Conservation (phyloP, 805 yeast genomes). For the Wickerhamiella kurtzmanii region DNA sequence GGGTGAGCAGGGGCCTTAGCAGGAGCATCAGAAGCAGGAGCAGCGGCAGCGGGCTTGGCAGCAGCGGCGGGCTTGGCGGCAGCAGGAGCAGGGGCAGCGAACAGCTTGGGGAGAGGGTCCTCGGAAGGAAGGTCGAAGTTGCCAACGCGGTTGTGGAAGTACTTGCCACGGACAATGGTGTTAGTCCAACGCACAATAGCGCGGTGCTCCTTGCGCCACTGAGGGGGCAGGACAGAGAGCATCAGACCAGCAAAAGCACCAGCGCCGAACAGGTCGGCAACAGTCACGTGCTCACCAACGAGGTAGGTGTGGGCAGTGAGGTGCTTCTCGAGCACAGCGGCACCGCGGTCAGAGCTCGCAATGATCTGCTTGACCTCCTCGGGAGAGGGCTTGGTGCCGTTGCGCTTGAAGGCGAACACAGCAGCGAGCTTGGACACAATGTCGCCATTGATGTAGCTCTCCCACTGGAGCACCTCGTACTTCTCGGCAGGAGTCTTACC, state of each 20-base stretch:
- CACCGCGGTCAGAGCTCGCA: slow-evolving; percentile 23
- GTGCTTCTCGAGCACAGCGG: slow-evolving; percentile 29
- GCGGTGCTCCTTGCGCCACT: slow-evolving; percentile 52
- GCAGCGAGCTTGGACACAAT: slow-evolving; percentile 39
- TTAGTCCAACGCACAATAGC: slow-evolving; percentile 56
- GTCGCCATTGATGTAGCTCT: slow-evolving; percentile 63
- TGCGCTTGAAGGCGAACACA: slow-evolving; percentile 33
- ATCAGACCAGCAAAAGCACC: slow-evolving; percentile 26
- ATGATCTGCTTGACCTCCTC: slow-evolving; percentile 43
- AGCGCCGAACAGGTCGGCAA: slow-evolving; percentile 54
- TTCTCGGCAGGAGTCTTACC: slow-evolving; percentile 12
- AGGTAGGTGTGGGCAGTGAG: slow-evolving; percentile 50
- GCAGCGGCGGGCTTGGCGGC: slow-evolving; percentile 26
- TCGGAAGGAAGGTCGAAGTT: slow-evolving; percentile 11
- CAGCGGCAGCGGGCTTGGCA: slow-evolving; percentile 24
- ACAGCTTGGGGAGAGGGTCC: slow-evolving; percentile 3
- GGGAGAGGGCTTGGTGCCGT: slow-evolving; percentile 46
- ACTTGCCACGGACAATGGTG: slow-evolving; percentile 29
- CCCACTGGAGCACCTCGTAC: slow-evolving; percentile 50
- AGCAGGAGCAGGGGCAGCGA: slow-evolving; percentile 10
- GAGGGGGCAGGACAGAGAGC: slow-evolving; percentile 8
- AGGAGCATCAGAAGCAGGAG: slow-evolving; percentile 16
- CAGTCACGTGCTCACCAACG: slow-evolving; percentile 52
- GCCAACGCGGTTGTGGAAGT: slow-evolving; percentile 9
- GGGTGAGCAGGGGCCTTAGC: slow-evolving; percentile 81